These are phyloP conservation scores for Leucoagaricus sp. DNA, from an alignment of 1,284 basidiomycete species.

Conservation along the genomic window DNA sequence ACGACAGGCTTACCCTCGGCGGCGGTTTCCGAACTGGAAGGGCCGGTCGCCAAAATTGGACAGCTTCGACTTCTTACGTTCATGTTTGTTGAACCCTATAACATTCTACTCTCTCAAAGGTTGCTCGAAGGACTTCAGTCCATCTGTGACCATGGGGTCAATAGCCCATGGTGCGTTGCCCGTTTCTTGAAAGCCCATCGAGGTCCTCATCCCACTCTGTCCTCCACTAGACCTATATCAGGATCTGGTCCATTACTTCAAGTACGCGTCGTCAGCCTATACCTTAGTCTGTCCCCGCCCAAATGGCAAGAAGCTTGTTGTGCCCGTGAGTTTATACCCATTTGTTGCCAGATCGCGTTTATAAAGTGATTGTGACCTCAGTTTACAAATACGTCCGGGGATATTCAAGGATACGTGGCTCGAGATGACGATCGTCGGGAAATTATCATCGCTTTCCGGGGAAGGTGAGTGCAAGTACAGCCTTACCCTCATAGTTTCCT, in stretches of 20 bases:
- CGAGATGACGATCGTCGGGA: constrained; percentile 45
- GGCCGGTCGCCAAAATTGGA: too few relatives aligned
- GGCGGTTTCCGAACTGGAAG: too few relatives aligned
- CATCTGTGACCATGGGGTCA: too few relatives aligned
- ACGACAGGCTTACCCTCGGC: too few relatives aligned
- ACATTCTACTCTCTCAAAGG: too few relatives aligned
- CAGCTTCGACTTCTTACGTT: too few relatives aligned
- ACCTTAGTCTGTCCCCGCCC: constrained; percentile 44
- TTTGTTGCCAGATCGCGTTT: not conserved
- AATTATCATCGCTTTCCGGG: constrained; percentile 47
- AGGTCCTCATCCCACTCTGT: too few relatives aligned
- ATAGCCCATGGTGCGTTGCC: too few relatives aligned
- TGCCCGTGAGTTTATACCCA: constrained; percentile 29
- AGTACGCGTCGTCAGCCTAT: constrained; percentile 53
- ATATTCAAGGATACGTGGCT: constrained; percentile 50
- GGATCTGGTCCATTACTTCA: constrained; percentile 47
- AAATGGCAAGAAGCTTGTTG: constrained; percentile 47
- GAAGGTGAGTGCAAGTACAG: constrained; percentile 38
- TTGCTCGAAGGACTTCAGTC: too few relatives aligned
- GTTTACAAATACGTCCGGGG: constrained; percentile 45
- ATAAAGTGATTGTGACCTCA: not conserved
- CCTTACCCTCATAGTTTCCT: constrained; percentile 14
- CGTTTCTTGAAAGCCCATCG: too few relatives aligned
- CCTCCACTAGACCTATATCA: constrained; percentile 39
- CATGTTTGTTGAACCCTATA: too few relatives aligned